Percentiles rank a stretch among this genome's conserved stretches.
Conservation (phyloP, 768 basidiomycete species). For the Dictyophora rubrovolvata region DNA sequence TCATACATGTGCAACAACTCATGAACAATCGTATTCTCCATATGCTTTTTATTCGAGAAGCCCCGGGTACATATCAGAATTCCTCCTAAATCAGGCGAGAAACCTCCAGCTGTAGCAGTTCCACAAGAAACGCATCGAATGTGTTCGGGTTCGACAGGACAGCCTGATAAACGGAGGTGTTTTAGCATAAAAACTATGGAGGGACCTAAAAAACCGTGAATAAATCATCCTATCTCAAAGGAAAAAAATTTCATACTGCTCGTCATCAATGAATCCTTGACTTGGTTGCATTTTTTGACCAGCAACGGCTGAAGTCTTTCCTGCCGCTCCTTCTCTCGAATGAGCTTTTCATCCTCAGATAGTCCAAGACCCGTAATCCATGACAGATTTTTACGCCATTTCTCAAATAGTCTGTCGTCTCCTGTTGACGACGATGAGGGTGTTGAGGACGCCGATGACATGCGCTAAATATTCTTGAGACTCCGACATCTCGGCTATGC, state of each 20-base stretch:
- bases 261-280: constrained; percentile 56
- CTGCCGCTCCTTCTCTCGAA: constrained; percentile 19
- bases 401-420: constrained; percentile 27
- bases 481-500: too few species aligned
- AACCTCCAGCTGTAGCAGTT: constrained; percentile 65
- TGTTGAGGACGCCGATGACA: not conserved
- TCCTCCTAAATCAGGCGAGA: constrained; percentile 64
- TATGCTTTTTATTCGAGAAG: constrained; percentile 70
- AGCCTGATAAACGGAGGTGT: constrained; percentile 71
- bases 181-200: constrained; percentile 84
- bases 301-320: constrained; percentile 25
- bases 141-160: constrained; percentile 57
- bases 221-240: not conserved
- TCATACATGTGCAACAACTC: constrained; percentile 96
- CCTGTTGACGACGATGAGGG: not conserved
- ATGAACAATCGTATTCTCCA: constrained; percentile 90
- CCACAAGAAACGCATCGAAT: constrained; percentile 84
- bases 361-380: constrained; percentile 43
- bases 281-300: constrained; percentile 51
- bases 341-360: constrained; percentile 30
- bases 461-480: not conserved
- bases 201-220: constrained; percentile 46
- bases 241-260: constrained; percentile 39
- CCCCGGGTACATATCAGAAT: constrained; percentile 81
- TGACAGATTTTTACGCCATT: constrained; percentile 41